phyloP scores from a whole-genome alignment of 176 grass and related monocot species.

The Eragrostis curvula region DNA sequence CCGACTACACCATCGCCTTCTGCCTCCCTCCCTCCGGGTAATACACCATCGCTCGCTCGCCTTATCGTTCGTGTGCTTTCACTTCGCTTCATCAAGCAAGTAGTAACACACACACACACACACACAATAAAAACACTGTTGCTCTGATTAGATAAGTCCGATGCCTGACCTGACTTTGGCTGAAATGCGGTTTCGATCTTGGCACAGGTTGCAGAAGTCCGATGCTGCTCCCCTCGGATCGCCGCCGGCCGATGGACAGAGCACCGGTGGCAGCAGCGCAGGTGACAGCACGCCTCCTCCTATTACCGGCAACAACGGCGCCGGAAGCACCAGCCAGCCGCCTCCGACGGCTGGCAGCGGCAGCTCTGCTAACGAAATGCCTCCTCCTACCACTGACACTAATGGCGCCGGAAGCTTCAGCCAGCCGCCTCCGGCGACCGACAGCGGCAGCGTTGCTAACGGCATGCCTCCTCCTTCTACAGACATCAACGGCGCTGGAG shows the following conservation, averaged over 20 bases:
- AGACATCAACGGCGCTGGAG: not conserved
- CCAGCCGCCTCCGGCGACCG: not conserved
- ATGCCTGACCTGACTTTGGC: not conserved
- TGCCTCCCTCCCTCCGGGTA: conserved; percentile 65
- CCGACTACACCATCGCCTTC: conserved; percentile 85
- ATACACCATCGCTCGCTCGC: too few relatives aligned
- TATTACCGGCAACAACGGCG: not conserved
- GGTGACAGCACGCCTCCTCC: not conserved
- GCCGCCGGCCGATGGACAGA: conserved; percentile 12
- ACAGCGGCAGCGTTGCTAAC: not conserved
- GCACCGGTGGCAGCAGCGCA: not conserved
- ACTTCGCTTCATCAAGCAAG: not conserved
- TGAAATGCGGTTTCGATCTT: not conserved
- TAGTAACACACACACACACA: too few relatives aligned
- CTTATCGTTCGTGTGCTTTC: not conserved
- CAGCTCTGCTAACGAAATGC: not conserved
- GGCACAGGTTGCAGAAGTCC: conserved; percentile 49
- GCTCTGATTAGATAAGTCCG: too few relatives aligned
- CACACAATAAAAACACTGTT: too few relatives aligned
- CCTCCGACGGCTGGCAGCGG: not conserved
- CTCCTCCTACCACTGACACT: not conserved
- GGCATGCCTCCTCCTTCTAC: not conserved
- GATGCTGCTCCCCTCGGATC: not conserved
- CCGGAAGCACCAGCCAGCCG: not conserved
- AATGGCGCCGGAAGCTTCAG: not conserved